phyloP scores from a whole-genome alignment of 176 grass and related monocot genomes.

The Eleusine coracana region DNA sequence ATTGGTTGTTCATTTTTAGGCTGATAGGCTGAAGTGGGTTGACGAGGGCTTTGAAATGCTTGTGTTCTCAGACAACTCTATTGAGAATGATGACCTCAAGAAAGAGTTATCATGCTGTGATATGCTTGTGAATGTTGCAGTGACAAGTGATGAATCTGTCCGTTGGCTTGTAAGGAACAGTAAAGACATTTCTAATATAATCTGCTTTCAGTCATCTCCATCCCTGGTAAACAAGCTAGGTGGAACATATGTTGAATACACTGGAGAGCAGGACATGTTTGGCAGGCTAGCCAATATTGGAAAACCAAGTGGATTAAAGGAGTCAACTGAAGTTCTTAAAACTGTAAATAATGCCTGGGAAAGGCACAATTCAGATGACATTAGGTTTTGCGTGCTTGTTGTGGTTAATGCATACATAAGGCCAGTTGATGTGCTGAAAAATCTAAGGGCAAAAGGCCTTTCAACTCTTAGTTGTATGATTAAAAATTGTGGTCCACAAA shows the following conservation, averaged over 20 bases:
- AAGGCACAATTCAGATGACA: slow-evolving; percentile 95
- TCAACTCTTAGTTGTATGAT: slow-evolving; percentile 90
- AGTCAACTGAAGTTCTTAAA: slow-evolving; percentile 66
- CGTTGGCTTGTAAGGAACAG: slow-evolving; percentile 61
- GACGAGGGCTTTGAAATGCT: slow-evolving; percentile 87
- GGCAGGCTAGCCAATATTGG: slow-evolving; percentile 52
- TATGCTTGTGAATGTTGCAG: slow-evolving; percentile 77
- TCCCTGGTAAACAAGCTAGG: slow-evolving; percentile 78
- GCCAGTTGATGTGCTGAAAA: slow-evolving; percentile 74
- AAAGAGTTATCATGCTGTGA: slow-evolving; percentile 57
- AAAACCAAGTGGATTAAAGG: slow-evolving; percentile 40
- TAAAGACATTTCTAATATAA: slow-evolving; percentile 62
- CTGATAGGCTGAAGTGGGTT: slow-evolving; percentile 80
- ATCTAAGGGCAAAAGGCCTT: slow-evolving; percentile 81
- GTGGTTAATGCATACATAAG: slow-evolving; percentile 81
- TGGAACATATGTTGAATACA: slow-evolving; percentile 49
- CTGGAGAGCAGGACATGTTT: slow-evolving; percentile 59
- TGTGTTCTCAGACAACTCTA: slow-evolving; percentile 66
- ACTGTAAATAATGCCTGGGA: slow-evolving; percentile 85
- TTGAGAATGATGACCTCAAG: slow-evolving; percentile 40
- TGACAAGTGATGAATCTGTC: slow-evolving; percentile 55
- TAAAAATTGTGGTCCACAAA: slow-evolving; percentile 76
- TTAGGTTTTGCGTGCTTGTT: slow-evolving; percentile 88
- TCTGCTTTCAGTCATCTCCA: slow-evolving; percentile 86
- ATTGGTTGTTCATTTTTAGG: slow-evolving; percentile 49